phyloP scores from a whole-genome alignment of 768 basidiomycete species.

The Panaeolus cyanescens region DNA sequence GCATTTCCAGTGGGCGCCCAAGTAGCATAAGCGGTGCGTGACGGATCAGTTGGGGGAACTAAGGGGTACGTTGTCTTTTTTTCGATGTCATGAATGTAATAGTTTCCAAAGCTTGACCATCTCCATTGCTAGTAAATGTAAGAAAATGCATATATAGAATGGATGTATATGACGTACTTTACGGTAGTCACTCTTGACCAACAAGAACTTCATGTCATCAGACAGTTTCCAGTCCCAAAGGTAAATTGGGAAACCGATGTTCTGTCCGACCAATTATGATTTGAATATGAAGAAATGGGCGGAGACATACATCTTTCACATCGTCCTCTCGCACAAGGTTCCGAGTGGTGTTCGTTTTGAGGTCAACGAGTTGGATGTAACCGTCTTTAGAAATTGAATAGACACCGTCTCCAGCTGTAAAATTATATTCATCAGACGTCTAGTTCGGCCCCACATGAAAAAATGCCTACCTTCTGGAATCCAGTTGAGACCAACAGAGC shows the following conservation, averaged over 20 bases:
- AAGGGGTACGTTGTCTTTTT: conserved; percentile 72
- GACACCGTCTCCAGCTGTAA: conserved; percentile 91
- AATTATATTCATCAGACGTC: neutral
- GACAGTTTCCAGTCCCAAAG: conserved; percentile 81
- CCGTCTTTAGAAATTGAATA: conserved; percentile 67
- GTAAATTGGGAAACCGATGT: conserved; percentile 48
- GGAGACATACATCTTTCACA: conserved; percentile 66
- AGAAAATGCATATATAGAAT: conserved; percentile 2
- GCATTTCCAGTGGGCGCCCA: conserved; percentile 88
- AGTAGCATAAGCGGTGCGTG: conserved; percentile 74
- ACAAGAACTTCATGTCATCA: conserved; percentile 86
- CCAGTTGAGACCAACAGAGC: conserved; percentile 60
- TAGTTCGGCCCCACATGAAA: neutral
- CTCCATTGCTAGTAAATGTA: conserved; percentile 82
- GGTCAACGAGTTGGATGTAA: conserved; percentile 77
- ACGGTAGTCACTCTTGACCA: conserved; percentile 71
- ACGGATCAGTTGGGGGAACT: conserved; percentile 65
- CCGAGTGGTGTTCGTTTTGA: conserved; percentile 71
- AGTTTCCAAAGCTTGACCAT: conserved; percentile 87
- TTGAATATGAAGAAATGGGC: neutral
- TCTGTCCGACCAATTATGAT: conserved; percentile 37
- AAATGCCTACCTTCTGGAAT: conserved; percentile 79
- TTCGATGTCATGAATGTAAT: conserved; percentile 84
- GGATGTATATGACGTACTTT: conserved; percentile 51
- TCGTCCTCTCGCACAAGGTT: conserved; percentile 59